phyloP scores from a whole-genome alignment of 176 grass and related monocot genomes.

The Aegilops speltoides region DNA sequence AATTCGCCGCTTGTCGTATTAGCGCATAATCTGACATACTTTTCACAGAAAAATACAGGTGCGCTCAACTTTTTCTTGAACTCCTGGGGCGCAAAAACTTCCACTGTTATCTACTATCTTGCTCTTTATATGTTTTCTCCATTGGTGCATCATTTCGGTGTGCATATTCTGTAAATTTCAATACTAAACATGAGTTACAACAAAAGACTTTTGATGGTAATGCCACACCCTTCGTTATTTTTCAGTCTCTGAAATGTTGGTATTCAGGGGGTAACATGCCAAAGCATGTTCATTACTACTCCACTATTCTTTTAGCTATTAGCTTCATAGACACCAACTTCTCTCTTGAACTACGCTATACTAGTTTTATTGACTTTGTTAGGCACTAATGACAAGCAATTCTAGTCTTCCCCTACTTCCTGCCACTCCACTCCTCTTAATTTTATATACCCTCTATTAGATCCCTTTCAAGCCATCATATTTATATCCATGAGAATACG shows the following conservation, averaged over 20 bases:
- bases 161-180: not conserved
- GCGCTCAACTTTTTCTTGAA: no score
- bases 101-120: no score
- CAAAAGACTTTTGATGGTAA: not conserved
- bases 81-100: no score
- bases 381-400: constrained; percentile 27
- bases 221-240: not conserved
- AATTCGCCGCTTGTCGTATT: not conserved
- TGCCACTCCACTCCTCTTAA: constrained; percentile 35
- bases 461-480: constrained; percentile 29
- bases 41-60: not conserved
- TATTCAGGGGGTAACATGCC: not conserved
- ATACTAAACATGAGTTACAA: not conserved
- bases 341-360: constrained; percentile 13
- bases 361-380: constrained; percentile 27
- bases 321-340: constrained; percentile 3
- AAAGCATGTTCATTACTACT: not conserved
- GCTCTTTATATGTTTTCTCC: not conserved
- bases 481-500: constrained; percentile 31
- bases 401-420: constrained; percentile 29
- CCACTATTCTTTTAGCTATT: not conserved
- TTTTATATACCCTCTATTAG: constrained; percentile 10
- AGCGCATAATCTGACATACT: not conserved
- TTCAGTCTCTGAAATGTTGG: not conserved
- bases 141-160: not conserved